These are phyloP conservation scores for Xanthoceras sorbifolium DNA, from an alignment of 345 rosid genomes.

Conservation along the genomic window DNA sequence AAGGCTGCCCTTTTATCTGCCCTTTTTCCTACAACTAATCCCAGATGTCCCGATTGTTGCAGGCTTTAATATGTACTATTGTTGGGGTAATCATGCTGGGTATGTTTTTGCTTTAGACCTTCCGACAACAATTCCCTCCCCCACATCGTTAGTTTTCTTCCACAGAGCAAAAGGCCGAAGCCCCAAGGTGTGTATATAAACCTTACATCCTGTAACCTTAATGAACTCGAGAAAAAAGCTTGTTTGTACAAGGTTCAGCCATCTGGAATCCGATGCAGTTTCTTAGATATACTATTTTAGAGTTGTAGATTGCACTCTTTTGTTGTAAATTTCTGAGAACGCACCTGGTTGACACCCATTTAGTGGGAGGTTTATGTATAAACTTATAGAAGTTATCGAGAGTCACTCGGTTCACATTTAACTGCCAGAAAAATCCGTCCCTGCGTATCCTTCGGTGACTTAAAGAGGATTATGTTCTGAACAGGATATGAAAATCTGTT, in stretches of 20 bases:
- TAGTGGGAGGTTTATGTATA: conserved; percentile 8
- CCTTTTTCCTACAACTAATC: not conserved
- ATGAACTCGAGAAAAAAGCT: not conserved
- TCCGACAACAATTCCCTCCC: conserved; percentile 9
- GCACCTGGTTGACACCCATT: not conserved
- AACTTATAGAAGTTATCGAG: not conserved
- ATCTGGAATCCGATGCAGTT: not conserved
- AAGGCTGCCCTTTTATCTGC: not conserved
- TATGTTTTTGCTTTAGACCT: conserved; percentile 45
- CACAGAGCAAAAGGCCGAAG: not conserved
- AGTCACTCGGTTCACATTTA: not conserved
- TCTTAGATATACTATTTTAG: not conserved
- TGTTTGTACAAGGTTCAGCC: not conserved
- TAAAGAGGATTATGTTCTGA: not conserved
- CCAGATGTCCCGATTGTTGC: conserved; percentile 30
- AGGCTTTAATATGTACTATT: conserved; percentile 77
- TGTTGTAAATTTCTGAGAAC: not conserved
- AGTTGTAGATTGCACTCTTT: conserved; percentile 22
- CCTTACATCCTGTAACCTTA: not conserved
- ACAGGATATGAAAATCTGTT: not conserved
- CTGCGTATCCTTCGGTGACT: not conserved
- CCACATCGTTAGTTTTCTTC: not conserved
- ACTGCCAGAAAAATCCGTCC: not conserved
- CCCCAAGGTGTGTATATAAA: conserved; percentile 12
- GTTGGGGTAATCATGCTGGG: conserved; percentile 48